Evolutionary conservation across 148 eudicot genomes (phyloP), one percentile per base, ranked within the genome.

Genomic region (Rheum nobile): DNA sequence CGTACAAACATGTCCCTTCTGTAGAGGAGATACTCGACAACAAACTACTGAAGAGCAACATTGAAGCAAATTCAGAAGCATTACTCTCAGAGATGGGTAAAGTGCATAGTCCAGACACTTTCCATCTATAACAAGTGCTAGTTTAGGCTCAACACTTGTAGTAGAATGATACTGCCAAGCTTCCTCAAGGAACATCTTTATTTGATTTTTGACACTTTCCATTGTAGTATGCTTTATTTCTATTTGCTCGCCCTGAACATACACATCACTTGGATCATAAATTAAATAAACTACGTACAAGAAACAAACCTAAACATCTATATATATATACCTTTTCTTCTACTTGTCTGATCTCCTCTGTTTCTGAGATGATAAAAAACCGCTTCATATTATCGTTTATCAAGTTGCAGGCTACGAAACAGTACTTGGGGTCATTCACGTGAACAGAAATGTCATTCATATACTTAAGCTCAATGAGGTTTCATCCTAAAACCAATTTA

Each of bases 21-120:
- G 94, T 19, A 93, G 80, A 79, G 98, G 98, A 82, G 96, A 88
- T 82, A 93, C 98, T 63, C 94, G 89, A 83, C 93, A 93, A 80
- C 98, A 93, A 78, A 93, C 90, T n/a, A 93, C 96, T 74, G 98
- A 87, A 79, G 77, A 82, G 71, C 98, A 93, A 79, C 84, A 88
- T 77, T 89, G 80, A 85, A 92, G 89, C 80, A 93, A 79, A 80
- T 86, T 90, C 68, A 93, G 86, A 69, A 93, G 87, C 82, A 85
- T 83, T 55, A 78, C 85, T 63, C 96, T 88, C 79, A 90, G 79
- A 80, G 75, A 85, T 46, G 88, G 92, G 77, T 90, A 96, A 71
- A 93, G 75, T 46, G 98, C 98, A 83, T 88, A 93, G 93, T 88
- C 8, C 41, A 38, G 41, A 38, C 41, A 4, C 41, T 38, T 38